A percentile compares a stretch with the other conserved stretches of the same genome.
phyloP scores from a whole-genome alignment of 2,329 filamentous ascomycete genomes.

The Ophioceras dolichostomum region DNA sequence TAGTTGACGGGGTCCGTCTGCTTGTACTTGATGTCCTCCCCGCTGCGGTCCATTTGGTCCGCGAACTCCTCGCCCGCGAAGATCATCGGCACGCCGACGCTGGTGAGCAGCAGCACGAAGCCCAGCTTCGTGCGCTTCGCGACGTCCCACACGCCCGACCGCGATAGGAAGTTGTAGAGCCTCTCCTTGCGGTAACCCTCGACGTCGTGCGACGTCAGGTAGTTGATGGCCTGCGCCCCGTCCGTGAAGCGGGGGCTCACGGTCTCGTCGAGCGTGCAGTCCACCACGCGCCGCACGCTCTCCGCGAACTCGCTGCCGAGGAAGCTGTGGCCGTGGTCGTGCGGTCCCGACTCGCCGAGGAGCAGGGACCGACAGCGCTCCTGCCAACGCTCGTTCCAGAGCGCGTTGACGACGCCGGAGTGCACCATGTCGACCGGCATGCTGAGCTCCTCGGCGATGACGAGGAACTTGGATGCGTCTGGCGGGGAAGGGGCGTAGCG shows the following conservation, averaged over 20 bases:
- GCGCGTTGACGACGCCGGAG: constrained; percentile 8
- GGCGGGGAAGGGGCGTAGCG: constrained; percentile 3
- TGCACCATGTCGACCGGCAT: constrained; percentile 10
- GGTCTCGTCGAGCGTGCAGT: constrained; percentile 9
- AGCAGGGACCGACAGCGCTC: constrained; percentile 8
- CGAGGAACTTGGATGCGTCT: constrained; percentile 10
- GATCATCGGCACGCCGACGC: constrained; percentile 14
- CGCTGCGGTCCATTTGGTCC: constrained; percentile 13
- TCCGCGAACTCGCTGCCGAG: constrained; percentile 8
- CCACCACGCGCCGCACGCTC: constrained; percentile 10
- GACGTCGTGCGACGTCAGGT: constrained; percentile 14
- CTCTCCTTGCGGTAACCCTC: constrained; percentile 13
- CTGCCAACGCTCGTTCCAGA: constrained; percentile 14
- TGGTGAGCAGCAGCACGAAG: constrained; percentile 12
- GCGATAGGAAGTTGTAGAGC: constrained; percentile 11
- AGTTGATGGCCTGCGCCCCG: constrained; percentile 13
- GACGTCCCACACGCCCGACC: constrained; percentile 9
- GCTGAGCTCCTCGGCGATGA: constrained; percentile 14
- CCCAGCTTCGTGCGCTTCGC: constrained; percentile 10
- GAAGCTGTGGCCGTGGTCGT: constrained; percentile 3
- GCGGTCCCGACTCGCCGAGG: constrained; percentile 7
- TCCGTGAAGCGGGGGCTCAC: constrained; percentile 7
- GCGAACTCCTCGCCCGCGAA: constrained; percentile 15
- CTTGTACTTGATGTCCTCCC: constrained; percentile 11
- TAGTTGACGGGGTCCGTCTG: constrained; percentile 15